A percentile compares a stretch with the other conserved stretches of the same genome.
Evolutionary conservation across 2,329 filamentous ascomycete genomes (phyloP).

Genomic region (Volutella citrinella): DNA sequence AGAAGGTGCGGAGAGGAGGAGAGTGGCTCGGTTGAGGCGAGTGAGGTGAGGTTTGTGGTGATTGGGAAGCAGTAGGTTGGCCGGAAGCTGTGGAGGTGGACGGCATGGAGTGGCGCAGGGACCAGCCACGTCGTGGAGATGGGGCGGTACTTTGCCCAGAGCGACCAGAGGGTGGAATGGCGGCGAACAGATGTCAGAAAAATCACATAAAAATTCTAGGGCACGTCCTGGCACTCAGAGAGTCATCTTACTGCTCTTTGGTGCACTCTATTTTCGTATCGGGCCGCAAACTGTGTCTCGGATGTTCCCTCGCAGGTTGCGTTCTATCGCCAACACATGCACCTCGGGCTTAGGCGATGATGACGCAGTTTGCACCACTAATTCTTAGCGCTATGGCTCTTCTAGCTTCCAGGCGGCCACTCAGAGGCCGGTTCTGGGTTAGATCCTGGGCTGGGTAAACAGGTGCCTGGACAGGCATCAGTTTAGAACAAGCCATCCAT

Average conservation of each 20-base stretch:
- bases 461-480: too few relatives aligned
- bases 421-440: not conserved
- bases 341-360: conserved; percentile 2
- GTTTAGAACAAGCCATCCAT: conserved; percentile 2
- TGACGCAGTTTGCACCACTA: conserved; percentile 17
- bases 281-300: too few relatives aligned
- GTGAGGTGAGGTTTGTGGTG: conserved; percentile 7
- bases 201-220: too few relatives aligned
- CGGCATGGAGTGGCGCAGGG: conserved; percentile 14
- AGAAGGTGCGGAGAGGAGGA: not conserved
- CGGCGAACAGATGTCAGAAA: too few relatives aligned
- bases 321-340: conserved; percentile 4
- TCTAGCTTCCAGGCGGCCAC: conserved; percentile 4
- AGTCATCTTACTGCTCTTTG: not conserved
- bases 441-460: too few relatives aligned
- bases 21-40: not conserved
- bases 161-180: too few relatives aligned
- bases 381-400: too few relatives aligned
- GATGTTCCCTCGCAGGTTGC: too few relatives aligned
- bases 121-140: not conserved
- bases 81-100: conserved; percentile 4
- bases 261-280: too few relatives aligned
- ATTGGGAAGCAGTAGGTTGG: conserved; percentile 1
- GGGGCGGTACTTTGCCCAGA: conserved; percentile 1
- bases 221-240: not conserved